Conservation (phyloP, 2,329 filamentous ascomycete genomes). For the Dactylellina leptospora region DNA sequence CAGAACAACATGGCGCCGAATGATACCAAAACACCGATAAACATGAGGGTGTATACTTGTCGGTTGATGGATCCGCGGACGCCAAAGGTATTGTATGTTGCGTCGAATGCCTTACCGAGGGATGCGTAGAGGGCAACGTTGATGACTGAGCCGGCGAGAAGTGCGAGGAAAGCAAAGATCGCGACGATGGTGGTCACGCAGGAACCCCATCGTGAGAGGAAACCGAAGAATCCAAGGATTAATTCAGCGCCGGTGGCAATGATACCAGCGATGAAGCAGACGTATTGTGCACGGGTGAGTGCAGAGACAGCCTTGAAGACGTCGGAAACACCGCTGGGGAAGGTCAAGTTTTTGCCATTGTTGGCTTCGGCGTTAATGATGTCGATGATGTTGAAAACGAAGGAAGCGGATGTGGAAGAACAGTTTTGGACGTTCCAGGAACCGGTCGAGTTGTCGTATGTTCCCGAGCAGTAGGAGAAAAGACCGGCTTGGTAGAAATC, state of each 20-base stretch:
- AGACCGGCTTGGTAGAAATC: constrained; percentile 83
- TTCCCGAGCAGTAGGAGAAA: constrained; percentile 80
- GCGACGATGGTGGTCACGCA: constrained; percentile 83
- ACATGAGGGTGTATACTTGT: constrained; percentile 75
- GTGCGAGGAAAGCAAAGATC: constrained; percentile 67
- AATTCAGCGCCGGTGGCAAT: constrained; percentile 74
- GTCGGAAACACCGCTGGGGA: constrained; percentile 73
- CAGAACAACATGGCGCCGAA: constrained; percentile 84
- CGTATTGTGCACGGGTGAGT: constrained; percentile 73
- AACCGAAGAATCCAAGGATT: constrained; percentile 56
- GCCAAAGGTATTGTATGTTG: constrained; percentile 74
- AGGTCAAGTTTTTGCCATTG: constrained; percentile 67
- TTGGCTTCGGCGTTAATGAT: constrained; percentile 69
- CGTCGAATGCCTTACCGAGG: constrained; percentile 74
- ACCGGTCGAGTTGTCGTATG: constrained; percentile 64
- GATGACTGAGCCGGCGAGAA: constrained; percentile 73
- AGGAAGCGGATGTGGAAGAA: constrained; percentile 76
- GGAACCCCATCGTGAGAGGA: constrained; percentile 74
- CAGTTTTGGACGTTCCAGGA: constrained; percentile 69
- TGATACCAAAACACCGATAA: constrained; percentile 81
- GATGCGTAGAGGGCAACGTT: constrained; percentile 77
- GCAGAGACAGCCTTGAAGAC: constrained; percentile 77
- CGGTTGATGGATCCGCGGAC: constrained; percentile 73
- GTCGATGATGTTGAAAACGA: constrained; percentile 77
- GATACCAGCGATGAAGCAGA: constrained; percentile 79